These are phyloP conservation scores for Bothriochloa decipiens DNA, from an alignment of 176 grass and related monocot species.

Conservation along the genomic window DNA sequence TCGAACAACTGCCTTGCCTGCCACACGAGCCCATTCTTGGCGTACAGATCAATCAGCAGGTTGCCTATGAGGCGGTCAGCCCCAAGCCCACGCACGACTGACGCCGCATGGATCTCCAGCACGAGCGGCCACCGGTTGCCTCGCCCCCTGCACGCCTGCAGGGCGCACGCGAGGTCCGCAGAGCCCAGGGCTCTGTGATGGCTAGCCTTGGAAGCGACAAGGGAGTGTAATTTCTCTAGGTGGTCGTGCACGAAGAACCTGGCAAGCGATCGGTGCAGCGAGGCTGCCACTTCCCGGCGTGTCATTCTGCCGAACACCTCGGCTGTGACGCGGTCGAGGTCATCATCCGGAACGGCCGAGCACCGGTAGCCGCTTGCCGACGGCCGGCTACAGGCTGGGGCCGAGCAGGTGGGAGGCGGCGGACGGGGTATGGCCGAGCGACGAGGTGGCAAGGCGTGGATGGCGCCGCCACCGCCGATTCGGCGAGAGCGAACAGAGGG, in stretches of 20 bases:
- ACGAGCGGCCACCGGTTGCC: conserved; percentile 9
- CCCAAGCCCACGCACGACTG: conserved; percentile 5
- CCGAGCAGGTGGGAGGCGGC: no score
- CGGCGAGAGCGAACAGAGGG: no score
- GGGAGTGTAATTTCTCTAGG: neutral
- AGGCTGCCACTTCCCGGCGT: conserved; percentile 11
- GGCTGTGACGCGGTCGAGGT: neutral
- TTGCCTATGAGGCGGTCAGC: conserved; percentile 35
- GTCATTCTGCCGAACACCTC: conserved; percentile 51
- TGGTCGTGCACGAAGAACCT: conserved; percentile 9
- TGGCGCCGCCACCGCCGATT: no score
- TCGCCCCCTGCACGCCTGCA: conserved; percentile 40
- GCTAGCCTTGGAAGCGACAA: neutral
- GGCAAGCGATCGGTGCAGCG: conserved; percentile 29
- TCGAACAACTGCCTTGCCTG: conserved; percentile 55
- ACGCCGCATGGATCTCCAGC: conserved; percentile 33
- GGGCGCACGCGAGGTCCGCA: neutral
- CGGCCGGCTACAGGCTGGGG: no score
- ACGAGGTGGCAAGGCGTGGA: no score
- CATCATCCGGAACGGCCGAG: neutral
- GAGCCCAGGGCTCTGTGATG: neutral
- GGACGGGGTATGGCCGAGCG: no score
- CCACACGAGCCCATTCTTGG: conserved; percentile 49
- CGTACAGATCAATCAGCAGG: conserved; percentile 58
- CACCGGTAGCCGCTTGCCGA: no score